A percentile compares a stretch with the other conserved stretches of the same genome.
phyloP scores from a whole-genome alignment of 2,329 filamentous ascomycete genomes.

The Exophiala sp. region DNA sequence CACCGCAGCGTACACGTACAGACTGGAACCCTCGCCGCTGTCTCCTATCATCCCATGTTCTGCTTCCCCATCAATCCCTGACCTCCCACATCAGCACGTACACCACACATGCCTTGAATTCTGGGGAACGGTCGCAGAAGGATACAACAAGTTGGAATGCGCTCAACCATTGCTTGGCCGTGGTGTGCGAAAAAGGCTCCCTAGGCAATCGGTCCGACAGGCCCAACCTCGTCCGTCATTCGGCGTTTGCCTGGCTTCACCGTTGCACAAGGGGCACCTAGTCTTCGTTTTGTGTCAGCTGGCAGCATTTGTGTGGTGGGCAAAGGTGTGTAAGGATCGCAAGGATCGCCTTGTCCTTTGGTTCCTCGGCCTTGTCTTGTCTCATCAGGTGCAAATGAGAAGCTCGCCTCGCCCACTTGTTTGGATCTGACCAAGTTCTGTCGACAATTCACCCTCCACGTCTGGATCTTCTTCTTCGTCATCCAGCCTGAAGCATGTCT shows the following conservation, averaged over 20 bases:
- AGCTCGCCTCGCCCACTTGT: neutral
- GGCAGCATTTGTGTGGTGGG: neutral
- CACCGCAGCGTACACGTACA: too few species aligned
- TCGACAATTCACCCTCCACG: neutral
- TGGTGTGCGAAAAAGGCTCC: conserved; percentile 21
- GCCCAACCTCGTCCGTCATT: neutral
- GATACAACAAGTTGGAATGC: neutral
- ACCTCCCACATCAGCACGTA: neutral
- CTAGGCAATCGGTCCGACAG: neutral
- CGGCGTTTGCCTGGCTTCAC: neutral
- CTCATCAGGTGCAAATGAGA: neutral
- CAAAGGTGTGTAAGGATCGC: neutral
- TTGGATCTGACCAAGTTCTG: too few species aligned
- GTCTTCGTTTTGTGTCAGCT: neutral
- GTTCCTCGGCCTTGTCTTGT: neutral
- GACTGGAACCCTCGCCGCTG: too few species aligned
- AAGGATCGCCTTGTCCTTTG: too few species aligned
- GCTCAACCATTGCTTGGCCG: conserved; percentile 18
- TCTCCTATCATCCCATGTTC: too few species aligned
- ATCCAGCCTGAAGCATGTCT: neutral
- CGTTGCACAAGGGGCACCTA: neutral
- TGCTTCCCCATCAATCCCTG: too few species aligned
- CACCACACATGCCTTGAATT: too few species aligned
- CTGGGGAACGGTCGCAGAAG: too few species aligned
- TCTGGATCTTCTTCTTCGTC: neutral